These are phyloP conservation scores for Nidularia pulvinata DNA, from an alignment of 768 basidiomycete genomes.

Conservation along the genomic window DNA sequence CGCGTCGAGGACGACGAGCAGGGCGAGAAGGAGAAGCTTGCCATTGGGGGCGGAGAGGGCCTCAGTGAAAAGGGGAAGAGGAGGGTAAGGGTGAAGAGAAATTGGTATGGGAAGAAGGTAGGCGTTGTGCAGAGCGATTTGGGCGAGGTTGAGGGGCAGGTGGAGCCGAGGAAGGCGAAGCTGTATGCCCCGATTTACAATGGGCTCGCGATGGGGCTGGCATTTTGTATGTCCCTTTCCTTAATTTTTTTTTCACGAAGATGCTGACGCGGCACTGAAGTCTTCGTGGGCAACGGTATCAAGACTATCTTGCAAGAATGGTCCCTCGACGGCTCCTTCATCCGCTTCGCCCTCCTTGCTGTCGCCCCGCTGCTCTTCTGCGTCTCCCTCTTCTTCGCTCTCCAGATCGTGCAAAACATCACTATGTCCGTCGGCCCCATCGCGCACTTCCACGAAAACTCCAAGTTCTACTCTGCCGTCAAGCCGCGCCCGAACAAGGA, in stretches of 20 bases:
- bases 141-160: constrained; percentile 23
- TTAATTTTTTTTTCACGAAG: constrained; percentile 21
- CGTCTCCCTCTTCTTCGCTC: constrained; percentile 75
- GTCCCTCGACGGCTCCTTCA: constrained; percentile 55
- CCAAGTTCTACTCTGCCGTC: constrained; percentile 76
- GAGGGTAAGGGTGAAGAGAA: constrained; percentile 35
- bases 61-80: not conserved
- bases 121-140: not conserved
- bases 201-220: constrained; percentile 56
- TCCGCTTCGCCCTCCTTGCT: constrained; percentile 63
- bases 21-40: constrained; percentile 2
- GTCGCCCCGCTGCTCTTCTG: constrained; percentile 72
- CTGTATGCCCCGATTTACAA: constrained; percentile 73
- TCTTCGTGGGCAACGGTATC: constrained; percentile 66
- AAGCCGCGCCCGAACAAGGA: constrained; percentile 47
- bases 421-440: constrained; percentile 79
- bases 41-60: not conserved
- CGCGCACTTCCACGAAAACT: constrained; percentile 77
- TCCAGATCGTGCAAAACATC: constrained; percentile 71
- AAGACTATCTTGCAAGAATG: constrained; percentile 68
- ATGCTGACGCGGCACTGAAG: constrained; percentile 32
- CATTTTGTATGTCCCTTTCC: constrained; percentile 43
- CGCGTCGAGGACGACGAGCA: constrained; percentile 17
- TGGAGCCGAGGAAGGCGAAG: constrained; percentile 21
- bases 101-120: constrained; percentile 63